Percentiles rank a stretch among this genome's conserved stretches.
phyloP scores from a whole-genome alignment of 352 stramenopile species.

The Pythium rhizo-oryzae region DNA sequence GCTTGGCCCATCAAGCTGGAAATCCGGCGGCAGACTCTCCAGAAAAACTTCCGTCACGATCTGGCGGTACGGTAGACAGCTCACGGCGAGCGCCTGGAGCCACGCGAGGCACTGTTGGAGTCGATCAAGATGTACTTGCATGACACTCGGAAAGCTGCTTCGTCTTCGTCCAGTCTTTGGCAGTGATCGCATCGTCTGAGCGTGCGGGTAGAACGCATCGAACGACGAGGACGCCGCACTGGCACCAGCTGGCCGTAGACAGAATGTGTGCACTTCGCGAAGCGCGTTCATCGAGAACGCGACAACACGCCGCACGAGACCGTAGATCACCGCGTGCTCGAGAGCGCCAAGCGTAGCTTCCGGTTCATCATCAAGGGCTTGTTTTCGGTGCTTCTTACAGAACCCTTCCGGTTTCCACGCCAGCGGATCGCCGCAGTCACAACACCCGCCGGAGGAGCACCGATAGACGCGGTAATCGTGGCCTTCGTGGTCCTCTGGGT shows the following conservation, averaged over 20 bases:
- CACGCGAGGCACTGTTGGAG: constrained; percentile 62
- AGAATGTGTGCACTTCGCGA: constrained; percentile 55
- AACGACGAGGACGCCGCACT: constrained; percentile 26
- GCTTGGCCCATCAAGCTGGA: constrained; percentile 18
- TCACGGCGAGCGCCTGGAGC: constrained; percentile 76
- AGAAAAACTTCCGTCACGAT: constrained; percentile 64
- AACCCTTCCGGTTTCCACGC: constrained; percentile 80
- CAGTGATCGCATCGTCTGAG: constrained; percentile 34
- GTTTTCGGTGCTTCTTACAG: constrained; percentile 64
- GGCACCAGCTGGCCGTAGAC: constrained; percentile 34
- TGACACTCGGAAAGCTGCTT: constrained; percentile 42
- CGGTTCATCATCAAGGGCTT: not conserved
- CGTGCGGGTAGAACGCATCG: constrained; percentile 32
- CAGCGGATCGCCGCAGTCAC: constrained; percentile 80
- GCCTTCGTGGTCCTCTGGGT: constrained; percentile 75
- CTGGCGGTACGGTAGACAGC: constrained; percentile 67
- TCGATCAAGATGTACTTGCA: constrained; percentile 60
- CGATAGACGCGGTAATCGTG: constrained; percentile 86
- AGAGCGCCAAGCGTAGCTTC: constrained; percentile 35
- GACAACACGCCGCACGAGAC: constrained; percentile 48
- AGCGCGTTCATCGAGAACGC: constrained; percentile 68
- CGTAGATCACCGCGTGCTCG: constrained; percentile 44
- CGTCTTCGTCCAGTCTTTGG: constrained; percentile 49
- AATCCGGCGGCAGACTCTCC: constrained; percentile 53
- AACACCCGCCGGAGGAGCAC: constrained; percentile 80